Conservation (phyloP, 1,284 basidiomycete species). For the Takashimella koratensis region DNA sequence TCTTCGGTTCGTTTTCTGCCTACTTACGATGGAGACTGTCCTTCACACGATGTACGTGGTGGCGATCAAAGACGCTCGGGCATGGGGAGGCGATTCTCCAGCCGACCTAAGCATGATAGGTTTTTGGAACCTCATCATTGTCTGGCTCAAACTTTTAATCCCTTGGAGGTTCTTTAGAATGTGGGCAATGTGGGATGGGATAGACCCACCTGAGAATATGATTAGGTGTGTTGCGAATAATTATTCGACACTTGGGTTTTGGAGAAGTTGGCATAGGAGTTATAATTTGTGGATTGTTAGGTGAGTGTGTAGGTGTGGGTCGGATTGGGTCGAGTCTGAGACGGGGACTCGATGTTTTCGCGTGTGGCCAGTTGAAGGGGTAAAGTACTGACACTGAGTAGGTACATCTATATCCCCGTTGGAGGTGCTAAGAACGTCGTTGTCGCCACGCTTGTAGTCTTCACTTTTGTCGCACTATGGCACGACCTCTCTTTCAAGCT, state of each 20-base stretch:
- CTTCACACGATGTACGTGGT: conserved; percentile 96
- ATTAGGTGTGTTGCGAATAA: conserved; percentile 98
- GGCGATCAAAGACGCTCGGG: conserved; percentile 83
- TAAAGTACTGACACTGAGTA: too few species aligned
- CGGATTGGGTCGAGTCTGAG: not conserved
- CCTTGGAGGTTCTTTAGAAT: conserved; percentile 97
- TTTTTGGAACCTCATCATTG: conserved; percentile 94
- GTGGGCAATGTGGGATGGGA: conserved; percentile 84
- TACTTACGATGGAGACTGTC: conserved; percentile 85
- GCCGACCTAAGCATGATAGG: conserved; percentile 88
- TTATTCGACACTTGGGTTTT: conserved; percentile 89
- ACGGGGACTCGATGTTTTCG: too few species aligned
- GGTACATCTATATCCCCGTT: conserved; percentile 92
- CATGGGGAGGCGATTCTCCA: conserved; percentile 63
- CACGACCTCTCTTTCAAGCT: conserved; percentile 87
- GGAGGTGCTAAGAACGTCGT: conserved; percentile 66
- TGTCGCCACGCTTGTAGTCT: conserved; percentile 72
- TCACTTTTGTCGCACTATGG: conserved; percentile 99
- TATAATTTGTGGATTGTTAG: conserved; percentile 96
- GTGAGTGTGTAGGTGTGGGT: conserved; percentile 49
- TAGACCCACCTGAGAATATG: conserved; percentile 98
- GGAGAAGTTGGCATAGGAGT: conserved; percentile 93
- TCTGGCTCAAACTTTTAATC: conserved; percentile 97
- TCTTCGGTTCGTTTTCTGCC: conserved; percentile 65
- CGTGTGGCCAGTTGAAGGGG: too few species aligned